Conservation (phyloP, 1,284 basidiomycete genomes). For the Coriolopsis trogii region DNA sequence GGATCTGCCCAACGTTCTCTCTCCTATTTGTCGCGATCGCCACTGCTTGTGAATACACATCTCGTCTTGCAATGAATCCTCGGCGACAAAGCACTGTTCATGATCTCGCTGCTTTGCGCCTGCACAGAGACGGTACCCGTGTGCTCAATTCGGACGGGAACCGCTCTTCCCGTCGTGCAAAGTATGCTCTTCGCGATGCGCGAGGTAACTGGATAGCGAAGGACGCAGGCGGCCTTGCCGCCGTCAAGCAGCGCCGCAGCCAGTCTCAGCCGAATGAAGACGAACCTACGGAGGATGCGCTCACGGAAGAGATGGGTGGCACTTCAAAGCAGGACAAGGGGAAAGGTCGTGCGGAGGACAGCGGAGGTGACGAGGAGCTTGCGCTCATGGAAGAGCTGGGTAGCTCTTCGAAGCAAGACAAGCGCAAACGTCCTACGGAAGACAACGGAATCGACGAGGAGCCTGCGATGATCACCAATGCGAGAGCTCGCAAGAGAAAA, state of each 20-base stretch:
- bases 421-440: constrained; percentile 32
- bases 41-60: too few species aligned
- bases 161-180: constrained; percentile 23
- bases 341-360: constrained; percentile 29
- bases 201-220: constrained; percentile 40
- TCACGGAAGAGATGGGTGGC: constrained; percentile 19
- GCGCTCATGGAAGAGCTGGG: constrained; percentile 14
- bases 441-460: constrained; percentile 22
- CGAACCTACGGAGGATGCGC: constrained; percentile 24
- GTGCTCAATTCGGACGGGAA: constrained; percentile 47
- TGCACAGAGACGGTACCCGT: constrained; percentile 62
- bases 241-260: constrained; percentile 30
- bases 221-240: constrained; percentile 37
- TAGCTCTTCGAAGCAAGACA: constrained; percentile 6
- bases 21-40: too few species aligned
- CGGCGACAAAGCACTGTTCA: constrained; percentile 57
- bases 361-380: constrained; percentile 20
- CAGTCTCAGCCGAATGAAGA: constrained; percentile 7
- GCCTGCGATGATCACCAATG: constrained; percentile 11
- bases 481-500: constrained; percentile 40
- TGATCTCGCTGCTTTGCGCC: constrained; percentile 58
- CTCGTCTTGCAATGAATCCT: too few species aligned
- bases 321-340: constrained; percentile 21
- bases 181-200: constrained; percentile 29
- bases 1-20: too few species aligned